phyloP scores from a whole-genome alignment of 2,329 filamentous ascomycete genomes.

The Xylaria sp. region DNA sequence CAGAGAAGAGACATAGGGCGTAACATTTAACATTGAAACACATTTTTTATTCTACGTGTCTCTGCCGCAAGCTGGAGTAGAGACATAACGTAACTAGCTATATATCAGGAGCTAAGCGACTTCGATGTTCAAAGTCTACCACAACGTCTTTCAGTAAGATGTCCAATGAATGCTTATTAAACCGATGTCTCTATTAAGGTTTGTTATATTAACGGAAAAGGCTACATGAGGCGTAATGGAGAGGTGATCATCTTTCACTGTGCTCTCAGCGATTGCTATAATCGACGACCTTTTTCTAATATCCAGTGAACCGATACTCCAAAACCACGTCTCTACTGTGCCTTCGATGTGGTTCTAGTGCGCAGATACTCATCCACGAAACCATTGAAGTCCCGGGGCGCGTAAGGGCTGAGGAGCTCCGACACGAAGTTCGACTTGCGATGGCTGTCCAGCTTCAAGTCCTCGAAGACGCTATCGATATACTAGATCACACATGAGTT shows the following conservation, averaged over 20 bases:
- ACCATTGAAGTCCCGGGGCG: slow-evolving; percentile 45
- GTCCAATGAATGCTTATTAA: too few relatives aligned
- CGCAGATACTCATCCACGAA: slow-evolving; percentile 47
- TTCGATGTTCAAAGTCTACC: too few relatives aligned
- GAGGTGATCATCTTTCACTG: slow-evolving; percentile 1
- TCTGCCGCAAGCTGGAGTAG: background rate
- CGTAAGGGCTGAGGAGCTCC: slow-evolving; percentile 46
- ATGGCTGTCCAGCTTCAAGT: slow-evolving; percentile 45
- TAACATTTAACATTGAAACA: too few relatives aligned
- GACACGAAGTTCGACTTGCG: slow-evolving; percentile 47
- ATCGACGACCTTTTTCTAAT: background rate
- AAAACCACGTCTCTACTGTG: background rate
- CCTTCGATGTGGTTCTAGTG: slow-evolving; percentile 23
- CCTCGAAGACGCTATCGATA: slow-evolving; percentile 46
- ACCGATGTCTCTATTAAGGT: too few relatives aligned
- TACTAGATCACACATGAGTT: slow-evolving; percentile 39
- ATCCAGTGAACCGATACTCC: background rate
- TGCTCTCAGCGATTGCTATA: background rate
- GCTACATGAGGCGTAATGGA: background rate
- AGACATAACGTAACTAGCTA: background rate
- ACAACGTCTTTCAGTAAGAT: too few relatives aligned
- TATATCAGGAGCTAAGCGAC: background rate
- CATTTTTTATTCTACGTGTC: background rate
- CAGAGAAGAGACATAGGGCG: background rate
- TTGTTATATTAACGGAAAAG: too few relatives aligned